Conservation (phyloP, 2,329 filamentous ascomycete genomes). For the Aspergillus latus region DNA sequence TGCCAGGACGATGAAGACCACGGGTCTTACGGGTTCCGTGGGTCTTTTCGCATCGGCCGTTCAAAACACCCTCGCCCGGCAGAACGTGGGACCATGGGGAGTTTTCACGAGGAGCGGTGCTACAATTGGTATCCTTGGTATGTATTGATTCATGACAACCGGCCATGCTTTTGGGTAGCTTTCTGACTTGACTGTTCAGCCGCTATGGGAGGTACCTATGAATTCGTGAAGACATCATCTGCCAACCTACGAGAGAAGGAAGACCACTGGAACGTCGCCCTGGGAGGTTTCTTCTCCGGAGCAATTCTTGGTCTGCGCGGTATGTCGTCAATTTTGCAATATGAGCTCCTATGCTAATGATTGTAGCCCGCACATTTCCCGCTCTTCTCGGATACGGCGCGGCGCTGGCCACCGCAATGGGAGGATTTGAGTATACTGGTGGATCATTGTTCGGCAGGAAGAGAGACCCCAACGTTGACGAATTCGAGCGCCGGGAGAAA, state of each 20-base stretch:
- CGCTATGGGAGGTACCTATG: conserved; percentile 71
- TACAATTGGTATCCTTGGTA: conserved; percentile 69
- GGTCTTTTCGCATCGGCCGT: conserved; percentile 74
- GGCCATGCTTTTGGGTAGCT: neutral
- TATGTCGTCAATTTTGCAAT: conserved; percentile 43
- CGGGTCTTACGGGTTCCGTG: conserved; percentile 62
- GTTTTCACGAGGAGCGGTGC: conserved; percentile 77
- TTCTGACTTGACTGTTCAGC: conserved; percentile 49
- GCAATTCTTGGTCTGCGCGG: conserved; percentile 69
- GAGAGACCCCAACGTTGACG: conserved; percentile 61
- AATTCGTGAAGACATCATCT: conserved; percentile 71
- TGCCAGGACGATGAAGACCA: conserved; percentile 63
- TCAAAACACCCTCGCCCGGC: conserved; percentile 81
- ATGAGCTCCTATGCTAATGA: conserved; percentile 18
- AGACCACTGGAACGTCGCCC: conserved; percentile 70
- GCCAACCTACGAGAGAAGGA: conserved; percentile 86
- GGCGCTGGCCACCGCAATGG: conserved; percentile 58
- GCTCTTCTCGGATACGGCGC: conserved; percentile 68
- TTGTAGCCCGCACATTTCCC: conserved; percentile 63
- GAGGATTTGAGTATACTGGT: conserved; percentile 68
- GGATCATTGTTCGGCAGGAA: conserved; percentile 58
- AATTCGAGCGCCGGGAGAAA: conserved; percentile 74
- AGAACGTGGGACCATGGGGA: conserved; percentile 77
- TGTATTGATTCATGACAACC: conserved; percentile 22
- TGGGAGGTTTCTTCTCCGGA: conserved; percentile 76